Base-by-base conservation (phyloP, 139 green algal species). In the Chlorella sp. region DNA sequence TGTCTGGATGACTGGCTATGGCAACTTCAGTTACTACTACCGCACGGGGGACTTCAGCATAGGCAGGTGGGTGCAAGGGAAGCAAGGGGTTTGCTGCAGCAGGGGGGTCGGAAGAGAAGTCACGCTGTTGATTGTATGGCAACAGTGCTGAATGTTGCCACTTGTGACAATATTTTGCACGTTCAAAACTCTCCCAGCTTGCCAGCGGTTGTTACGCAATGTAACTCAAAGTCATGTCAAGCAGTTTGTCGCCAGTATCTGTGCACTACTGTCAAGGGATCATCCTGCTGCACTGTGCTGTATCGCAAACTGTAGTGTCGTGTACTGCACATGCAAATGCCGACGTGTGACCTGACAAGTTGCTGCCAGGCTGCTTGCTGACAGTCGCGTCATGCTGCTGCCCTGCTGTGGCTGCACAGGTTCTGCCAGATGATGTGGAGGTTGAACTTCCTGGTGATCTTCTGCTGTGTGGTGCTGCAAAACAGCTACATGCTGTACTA, bases 401-500 rank as follows among this genome's bases (percentile, higher is more conserved):
- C n/a, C n/a, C n/a, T n/a, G n/a, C n/a, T n/a, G n/a, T n/a, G n/a
- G n/a, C n/a, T n/a, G n/a, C 27, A 71, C 78, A 89, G 89, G n/a
- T 95, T 96, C 62, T 84, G 74, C 42, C 91, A 97, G 80, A 98
- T 98, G 94, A 95, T 98, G 88, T 98, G 94, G 94, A 85, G 94
- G 35, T 82, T 98, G 20, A 98, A 98, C 80, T 97, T 98, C 78
- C 82, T 98, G 68, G 79, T 84, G 32, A 90, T 73, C 67, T 88
- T 93, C 66, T 62, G 70, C 62, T 97, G 93, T 79, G 60, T 93
- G 1, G 86, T 88, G 49, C 75, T 97, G 63, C 79, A 76, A 66
- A 98, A 98, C 85, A 83, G 79, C 72, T 98, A 97, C 86, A 97
- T 98, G 93, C 87, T 98, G 14, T 98, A 98, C 83, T 98, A 98